Evolutionary conservation across 2,329 filamentous ascomycete genomes (phyloP).

Genomic region (Botryotinia calthae): DNA sequence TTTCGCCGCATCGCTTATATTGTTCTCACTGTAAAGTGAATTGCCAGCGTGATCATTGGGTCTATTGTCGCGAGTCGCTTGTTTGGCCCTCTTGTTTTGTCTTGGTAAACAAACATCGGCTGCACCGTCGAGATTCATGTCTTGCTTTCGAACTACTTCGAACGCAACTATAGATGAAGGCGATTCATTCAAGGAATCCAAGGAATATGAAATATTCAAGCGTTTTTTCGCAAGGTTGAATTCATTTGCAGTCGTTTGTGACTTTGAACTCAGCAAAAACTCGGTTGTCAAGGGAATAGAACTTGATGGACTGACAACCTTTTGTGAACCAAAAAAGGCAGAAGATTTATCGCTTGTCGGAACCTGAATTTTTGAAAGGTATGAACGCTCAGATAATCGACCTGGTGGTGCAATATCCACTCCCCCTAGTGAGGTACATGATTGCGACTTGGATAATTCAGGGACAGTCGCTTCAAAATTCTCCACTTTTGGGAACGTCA

Average conservation of each 20-base stretch:
- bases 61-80: constrained; percentile 15
- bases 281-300: constrained; percentile 8
- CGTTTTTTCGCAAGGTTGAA: neutral
- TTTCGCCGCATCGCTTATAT: neutral
- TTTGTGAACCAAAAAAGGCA: neutral
- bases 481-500: too few relatives aligned
- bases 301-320: neutral
- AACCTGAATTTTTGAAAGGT: neutral
- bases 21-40: constrained; percentile 5
- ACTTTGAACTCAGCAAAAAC: neutral
- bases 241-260: neutral
- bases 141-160: neutral
- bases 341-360: neutral
- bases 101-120: constrained; percentile 14
- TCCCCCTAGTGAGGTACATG: neutral
- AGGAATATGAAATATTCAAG: neutral
- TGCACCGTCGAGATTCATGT: constrained; percentile 14
- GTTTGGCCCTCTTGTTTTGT: neutral
- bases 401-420: neutral
- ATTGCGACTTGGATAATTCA: neutral
- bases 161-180: neutral
- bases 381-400: constrained; percentile 10
- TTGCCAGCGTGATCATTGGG: neutral
- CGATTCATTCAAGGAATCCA: neutral
- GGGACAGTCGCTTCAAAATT: neutral